These are phyloP conservation scores for Ceratocystis albifundus DNA, from an alignment of 2,329 filamentous ascomycete genomes.

Conservation along the genomic window DNA sequence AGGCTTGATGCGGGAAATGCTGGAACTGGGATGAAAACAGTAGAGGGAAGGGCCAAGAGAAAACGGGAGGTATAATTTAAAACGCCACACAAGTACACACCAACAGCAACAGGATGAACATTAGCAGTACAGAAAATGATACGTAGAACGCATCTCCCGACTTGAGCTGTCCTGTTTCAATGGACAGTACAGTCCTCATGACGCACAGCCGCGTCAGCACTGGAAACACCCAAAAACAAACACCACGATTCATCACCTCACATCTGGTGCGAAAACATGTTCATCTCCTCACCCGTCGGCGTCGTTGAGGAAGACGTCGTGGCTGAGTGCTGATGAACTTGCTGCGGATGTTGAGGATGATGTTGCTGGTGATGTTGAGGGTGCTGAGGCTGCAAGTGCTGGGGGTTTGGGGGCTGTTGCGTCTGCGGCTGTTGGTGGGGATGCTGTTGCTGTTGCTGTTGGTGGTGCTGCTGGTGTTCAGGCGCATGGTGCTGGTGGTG, in stretches of 20 bases:
- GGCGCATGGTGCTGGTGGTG: slow-evolving; percentile 52
- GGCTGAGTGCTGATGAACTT: slow-evolving; percentile 17
- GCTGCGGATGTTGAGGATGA: slow-evolving; percentile 21
- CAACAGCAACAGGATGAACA: neutral
- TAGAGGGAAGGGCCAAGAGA: neutral
- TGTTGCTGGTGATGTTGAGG: slow-evolving; percentile 21
- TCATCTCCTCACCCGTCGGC: slow-evolving; percentile 63
- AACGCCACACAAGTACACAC: neutral
- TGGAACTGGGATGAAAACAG: neutral
- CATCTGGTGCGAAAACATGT: slow-evolving; percentile 90
- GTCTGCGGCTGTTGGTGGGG: slow-evolving; percentile 15
- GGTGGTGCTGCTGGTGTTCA: slow-evolving; percentile 51
- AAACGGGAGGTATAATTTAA: neutral
- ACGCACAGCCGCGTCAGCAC: neutral
- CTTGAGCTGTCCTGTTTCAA: no score
- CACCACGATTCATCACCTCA: slow-evolving; percentile 39
- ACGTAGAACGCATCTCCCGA: no score
- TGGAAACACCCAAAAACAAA: neutral
- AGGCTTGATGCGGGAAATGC: slow-evolving; percentile 13
- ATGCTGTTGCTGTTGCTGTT: slow-evolving; percentile 20
- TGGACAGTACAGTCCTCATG: no score
- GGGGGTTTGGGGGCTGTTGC: slow-evolving; percentile 17
- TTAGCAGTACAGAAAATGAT: no score
- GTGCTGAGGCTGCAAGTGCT: slow-evolving; percentile 32
- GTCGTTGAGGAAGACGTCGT: slow-evolving; percentile 21